A percentile compares a stretch with the other conserved stretches of the same genome.
These are phyloP conservation scores for Pseudozyma hubeiensis DNA, from an alignment of 1,284 basidiomycete species.

Conservation along the genomic window DNA sequence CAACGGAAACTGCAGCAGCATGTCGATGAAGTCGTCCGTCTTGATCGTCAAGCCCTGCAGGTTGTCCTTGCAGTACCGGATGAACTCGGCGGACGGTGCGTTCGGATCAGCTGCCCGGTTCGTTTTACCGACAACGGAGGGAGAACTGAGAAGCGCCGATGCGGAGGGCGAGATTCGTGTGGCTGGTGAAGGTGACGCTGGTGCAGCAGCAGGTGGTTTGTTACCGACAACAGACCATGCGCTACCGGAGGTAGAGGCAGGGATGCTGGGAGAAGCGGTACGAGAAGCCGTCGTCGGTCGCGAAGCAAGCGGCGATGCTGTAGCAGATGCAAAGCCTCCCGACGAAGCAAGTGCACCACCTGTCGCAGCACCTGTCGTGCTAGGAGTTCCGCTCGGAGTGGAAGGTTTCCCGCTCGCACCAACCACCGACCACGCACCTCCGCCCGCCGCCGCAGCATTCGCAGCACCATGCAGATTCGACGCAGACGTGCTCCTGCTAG, in stretches of 20 bases:
- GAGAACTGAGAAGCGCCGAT: not conserved
- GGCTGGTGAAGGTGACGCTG: slow-evolving; percentile 55
- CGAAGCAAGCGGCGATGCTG: slow-evolving; percentile 46
- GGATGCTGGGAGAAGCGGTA: slow-evolving; percentile 11
- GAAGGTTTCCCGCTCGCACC: slow-evolving; percentile 79
- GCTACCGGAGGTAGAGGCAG: slow-evolving; percentile 9
- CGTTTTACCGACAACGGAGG: too few relatives aligned
- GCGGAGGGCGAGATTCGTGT: slow-evolving; percentile 40
- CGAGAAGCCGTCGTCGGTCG: slow-evolving; percentile 1
- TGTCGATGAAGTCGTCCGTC: slow-evolving; percentile 69
- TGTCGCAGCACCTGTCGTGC: slow-evolving; percentile 21
- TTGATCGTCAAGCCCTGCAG: slow-evolving; percentile 81
- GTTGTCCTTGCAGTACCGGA: slow-evolving; percentile 89
- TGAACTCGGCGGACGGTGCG: slow-evolving; percentile 84
- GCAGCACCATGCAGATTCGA: slow-evolving; percentile 70
- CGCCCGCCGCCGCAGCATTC: slow-evolving; percentile 56
- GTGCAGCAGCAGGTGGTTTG: slow-evolving; percentile 26
- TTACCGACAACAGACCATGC: slow-evolving; percentile 37
- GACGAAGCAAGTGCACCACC: not conserved
- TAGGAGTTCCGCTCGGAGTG: slow-evolving; percentile 47
- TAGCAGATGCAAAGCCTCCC: slow-evolving; percentile 54
- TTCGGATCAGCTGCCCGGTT: slow-evolving; percentile 72
- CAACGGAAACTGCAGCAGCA: slow-evolving; percentile 69
- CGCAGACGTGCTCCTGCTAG: slow-evolving; percentile 17
- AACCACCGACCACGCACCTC: slow-evolving; percentile 85